Evolutionary conservation across 169 alveolate species (phyloP), one percentile per base, ranked within the genome.

Genomic region (Perkinsus olseni): DNA sequence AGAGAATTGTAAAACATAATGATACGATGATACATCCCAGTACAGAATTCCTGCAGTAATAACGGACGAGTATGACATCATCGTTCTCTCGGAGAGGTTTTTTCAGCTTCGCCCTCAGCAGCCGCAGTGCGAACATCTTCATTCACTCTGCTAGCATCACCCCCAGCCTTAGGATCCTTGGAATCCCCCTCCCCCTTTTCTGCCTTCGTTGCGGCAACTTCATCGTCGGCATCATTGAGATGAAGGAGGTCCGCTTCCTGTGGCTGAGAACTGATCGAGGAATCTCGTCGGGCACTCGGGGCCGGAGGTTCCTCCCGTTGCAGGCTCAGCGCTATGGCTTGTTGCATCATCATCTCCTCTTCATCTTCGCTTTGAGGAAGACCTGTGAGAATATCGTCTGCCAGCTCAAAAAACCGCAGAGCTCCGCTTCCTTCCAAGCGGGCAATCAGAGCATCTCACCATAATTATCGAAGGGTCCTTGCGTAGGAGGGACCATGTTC

Each of bases 301-400:
- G 82, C 82, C 82, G 28, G 31, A 3, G 82, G 82, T 24, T 62
- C 82, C 8, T 62, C 82, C 82, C 10, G 82, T 28, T 62, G 82
- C 36, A 62, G 82, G 17, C 82, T 62, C 37, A 62, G 31, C 37
- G 82, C 82, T 13, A 62, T 62, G 13, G 82, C 82, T 62, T 62
- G 82, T 62, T 62, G 82, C 82, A 62, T 62, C 82, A 62, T 62
- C 82, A 62, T 62, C 82, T 62, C 82, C 82, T 62, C 82, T 24
- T 62, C 82, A 62, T 62, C 82, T 24, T 62, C 31, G 34, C 13
- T 62, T 62, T 62, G 82, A 3, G 82, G 82, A 0, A 62, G 17
- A 62, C 82, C 82, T 62, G 17, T 24, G 34, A 4, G 17, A 45
- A 17, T n/a, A n/a, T n/a, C n/a, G n/a, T n/a, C n/a, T n/a, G n/a